These are phyloP conservation scores for Forsythia viridissima DNA, from an alignment of 257 asterid genomes.

Conservation along the genomic window DNA sequence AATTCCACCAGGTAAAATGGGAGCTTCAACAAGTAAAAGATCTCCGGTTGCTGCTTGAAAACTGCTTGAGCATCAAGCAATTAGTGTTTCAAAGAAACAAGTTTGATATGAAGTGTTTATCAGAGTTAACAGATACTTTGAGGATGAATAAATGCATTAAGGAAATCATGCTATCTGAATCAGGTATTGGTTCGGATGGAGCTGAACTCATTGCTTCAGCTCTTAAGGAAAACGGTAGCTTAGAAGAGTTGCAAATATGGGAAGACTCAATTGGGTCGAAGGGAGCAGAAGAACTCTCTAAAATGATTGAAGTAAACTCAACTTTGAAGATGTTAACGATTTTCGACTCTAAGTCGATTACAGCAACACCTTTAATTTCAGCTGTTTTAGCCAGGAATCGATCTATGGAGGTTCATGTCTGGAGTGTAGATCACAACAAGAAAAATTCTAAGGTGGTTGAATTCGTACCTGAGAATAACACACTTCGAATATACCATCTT, in stretches of 20 bases:
- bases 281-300: slow-evolving; percentile 80
- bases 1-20: slow-evolving; percentile 73
- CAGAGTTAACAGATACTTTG: slow-evolving; percentile 49
- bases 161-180: slow-evolving; percentile 56
- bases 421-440: slow-evolving; percentile 46
- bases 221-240: slow-evolving; percentile 46
- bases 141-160: slow-evolving; percentile 44
- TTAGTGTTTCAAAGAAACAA: slow-evolving; percentile 55
- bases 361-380: slow-evolving; percentile 70
- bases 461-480: slow-evolving; percentile 52
- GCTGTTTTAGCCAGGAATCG: slow-evolving; percentile 84
- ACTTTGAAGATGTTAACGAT: slow-evolving; percentile 54
- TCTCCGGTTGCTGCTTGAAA: slow-evolving; percentile 39
- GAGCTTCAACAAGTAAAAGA: slow-evolving; percentile 40
- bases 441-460: slow-evolving; percentile 56
- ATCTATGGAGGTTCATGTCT: slow-evolving; percentile 66
- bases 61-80: slow-evolving; percentile 38
- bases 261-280: slow-evolving; percentile 74
- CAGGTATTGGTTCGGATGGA: slow-evolving; percentile 68
- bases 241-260: slow-evolving; percentile 77
- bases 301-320: slow-evolving; percentile 91
- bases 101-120: slow-evolving; percentile 45
- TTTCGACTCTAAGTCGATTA: slow-evolving; percentile 48
- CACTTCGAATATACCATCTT: slow-evolving; percentile 54
- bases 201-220: slow-evolving; percentile 60